phyloP scores from a whole-genome alignment of 306 rosid genomes.

The Cyclanthera cordifolia region DNA sequence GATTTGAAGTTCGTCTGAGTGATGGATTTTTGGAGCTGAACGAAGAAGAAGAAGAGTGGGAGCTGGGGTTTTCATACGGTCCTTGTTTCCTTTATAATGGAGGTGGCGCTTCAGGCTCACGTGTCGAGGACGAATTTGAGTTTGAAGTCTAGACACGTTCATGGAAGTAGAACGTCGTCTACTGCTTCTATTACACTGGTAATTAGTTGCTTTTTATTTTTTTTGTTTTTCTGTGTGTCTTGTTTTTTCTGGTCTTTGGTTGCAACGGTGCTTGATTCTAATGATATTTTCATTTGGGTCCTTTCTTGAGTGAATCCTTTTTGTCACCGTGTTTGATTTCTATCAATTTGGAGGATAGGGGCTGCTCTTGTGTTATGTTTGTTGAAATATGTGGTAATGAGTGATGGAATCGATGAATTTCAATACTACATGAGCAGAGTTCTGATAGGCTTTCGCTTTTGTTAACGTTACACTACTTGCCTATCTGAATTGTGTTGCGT shows the following conservation, averaged over 20 bases:
- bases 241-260: not conserved
- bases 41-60: conserved; percentile 11
- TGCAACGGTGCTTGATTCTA: not conserved
- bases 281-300: not conserved
- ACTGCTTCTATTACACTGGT: conserved; percentile 22
- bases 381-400: not conserved
- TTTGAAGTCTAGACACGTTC: conserved; percentile 30
- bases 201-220: not conserved
- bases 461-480: not conserved
- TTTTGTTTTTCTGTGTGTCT: no score
- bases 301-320: not conserved
- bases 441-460: not conserved
- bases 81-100: conserved; percentile 24
- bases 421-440: not conserved
- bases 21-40: not conserved
- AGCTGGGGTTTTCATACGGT: not conserved
- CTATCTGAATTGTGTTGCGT: no score
- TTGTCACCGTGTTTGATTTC: not conserved
- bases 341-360: not conserved
- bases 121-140: not conserved
- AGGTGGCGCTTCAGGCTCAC: conserved; percentile 28
- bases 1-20: conserved; percentile 1
- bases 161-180: conserved; percentile 26
- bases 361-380: not conserved
- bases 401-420: not conserved